Base-by-base conservation (phyloP, 2,329 filamentous ascomycete genomes). In the Colletotrichum gigasporum region DNA sequence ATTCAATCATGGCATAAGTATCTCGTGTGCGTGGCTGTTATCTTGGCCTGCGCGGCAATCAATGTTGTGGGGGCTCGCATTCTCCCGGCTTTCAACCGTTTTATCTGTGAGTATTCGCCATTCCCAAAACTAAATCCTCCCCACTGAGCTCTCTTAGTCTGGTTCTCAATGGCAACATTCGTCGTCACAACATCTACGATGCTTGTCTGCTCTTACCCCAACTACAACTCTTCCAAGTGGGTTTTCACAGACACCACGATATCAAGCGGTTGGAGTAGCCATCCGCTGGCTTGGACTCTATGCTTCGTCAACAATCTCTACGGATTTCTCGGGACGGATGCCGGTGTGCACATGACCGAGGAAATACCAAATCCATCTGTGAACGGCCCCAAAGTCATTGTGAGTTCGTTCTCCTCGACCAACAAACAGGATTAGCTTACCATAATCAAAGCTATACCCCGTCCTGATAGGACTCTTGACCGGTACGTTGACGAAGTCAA, bases 301-400 rank as follows among this genome's bases (percentile, higher is more conserved):
- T 48, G 44, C 26, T 48, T 48, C 12, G 26, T 48, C 44, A 48
- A 48, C 5, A 48, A n/a, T 20, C 44, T 48, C n/a, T 48, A 48
- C 14, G 44, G 44, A 0, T 48, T 48, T 18, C 44, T 48, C 9
- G 44, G 44, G n/a, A 48, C 44, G 0, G 44, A 48, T 32, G 44
- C 44, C 2, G 44, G 44, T 18, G 44, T 48, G 5, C 44, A 48
- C n/a, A 48, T 48, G 44, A 30, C 44, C 1, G 44, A 48, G 26
- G 44, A 48, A 20, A 30, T 48, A 8, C 44, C 44, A 9, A 48
- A 32, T 20, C 26, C 44, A 16, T n/a, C 44, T 20, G 24, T 20
- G 11, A 48, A 16, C 16, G 44, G 24, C 14, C 44, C 44, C 26
- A 48, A 48, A 48, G 26, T 48, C 9, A 48, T 48, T 16, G 37